phyloP scores from a whole-genome alignment of 768 basidiomycete species.

The Lactarius evosmus region DNA sequence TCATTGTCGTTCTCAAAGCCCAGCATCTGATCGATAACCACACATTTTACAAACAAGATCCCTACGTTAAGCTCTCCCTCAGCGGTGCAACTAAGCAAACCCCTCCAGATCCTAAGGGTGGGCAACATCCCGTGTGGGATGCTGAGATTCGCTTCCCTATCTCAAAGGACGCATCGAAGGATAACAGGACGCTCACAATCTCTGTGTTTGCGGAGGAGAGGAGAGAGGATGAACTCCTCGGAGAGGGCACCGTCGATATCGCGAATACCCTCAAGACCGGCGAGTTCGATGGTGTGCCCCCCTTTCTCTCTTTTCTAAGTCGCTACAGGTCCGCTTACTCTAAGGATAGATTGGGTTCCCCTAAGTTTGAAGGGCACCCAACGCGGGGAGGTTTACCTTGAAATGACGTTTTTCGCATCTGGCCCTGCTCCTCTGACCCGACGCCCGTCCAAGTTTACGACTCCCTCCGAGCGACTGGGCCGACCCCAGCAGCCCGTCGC shows the following conservation, averaged over 20 bases:
- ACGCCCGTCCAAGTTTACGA: constrained; percentile 34
- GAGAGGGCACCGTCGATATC: constrained; percentile 72
- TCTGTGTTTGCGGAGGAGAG: constrained; percentile 81
- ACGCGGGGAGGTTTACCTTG: constrained; percentile 85
- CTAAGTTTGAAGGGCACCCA: constrained; percentile 57
- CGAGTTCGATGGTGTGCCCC: constrained; percentile 81
- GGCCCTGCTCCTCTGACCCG: constrained; percentile 47
- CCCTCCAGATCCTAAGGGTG: constrained; percentile 74
- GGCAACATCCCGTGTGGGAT: constrained; percentile 94
- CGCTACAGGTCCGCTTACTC: background rate
- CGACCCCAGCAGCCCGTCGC: constrained; percentile 13
- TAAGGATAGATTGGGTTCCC: constrained; percentile 59
- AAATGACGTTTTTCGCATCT: constrained; percentile 89
- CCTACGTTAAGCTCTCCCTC: constrained; percentile 66
- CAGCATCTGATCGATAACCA: constrained; percentile 79
- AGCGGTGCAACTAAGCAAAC: constrained; percentile 64
- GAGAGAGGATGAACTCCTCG: constrained; percentile 69
- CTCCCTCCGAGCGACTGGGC: constrained; percentile 21
- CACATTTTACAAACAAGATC: constrained; percentile 89
- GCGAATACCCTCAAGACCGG: constrained; percentile 76
- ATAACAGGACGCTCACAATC: constrained; percentile 62
- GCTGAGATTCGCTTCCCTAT: constrained; percentile 80
- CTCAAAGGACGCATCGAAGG: constrained; percentile 50
- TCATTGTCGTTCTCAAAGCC: constrained; percentile 83
- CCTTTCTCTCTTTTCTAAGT: background rate